Evolutionary conservation across 768 basidiomycete genomes (phyloP).

Genomic region (Lactifluus pinguis): DNA sequence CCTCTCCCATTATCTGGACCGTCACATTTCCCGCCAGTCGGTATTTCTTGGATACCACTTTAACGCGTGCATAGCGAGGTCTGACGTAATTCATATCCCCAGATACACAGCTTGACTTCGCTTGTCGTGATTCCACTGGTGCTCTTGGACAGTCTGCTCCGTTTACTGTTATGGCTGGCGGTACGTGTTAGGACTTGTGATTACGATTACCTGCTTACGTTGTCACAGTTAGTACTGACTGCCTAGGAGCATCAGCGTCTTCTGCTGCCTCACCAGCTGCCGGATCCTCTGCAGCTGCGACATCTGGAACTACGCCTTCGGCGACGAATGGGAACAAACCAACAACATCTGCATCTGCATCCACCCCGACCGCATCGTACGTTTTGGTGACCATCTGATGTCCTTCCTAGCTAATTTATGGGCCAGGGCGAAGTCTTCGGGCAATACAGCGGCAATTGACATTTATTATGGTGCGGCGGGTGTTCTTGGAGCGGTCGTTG

Average conservation of each 20-base stretch:
- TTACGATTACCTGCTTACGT: background rate
- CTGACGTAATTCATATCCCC: background rate
- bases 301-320: too few relatives aligned
- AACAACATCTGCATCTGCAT: too few relatives aligned
- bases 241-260: conserved; percentile 22
- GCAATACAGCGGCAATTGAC: conserved; percentile 30
- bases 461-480: background rate
- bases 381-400: background rate
- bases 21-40: conserved; percentile 30
- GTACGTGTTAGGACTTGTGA: background rate
- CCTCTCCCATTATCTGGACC: too few relatives aligned
- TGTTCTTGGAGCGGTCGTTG: conserved; percentile 24
- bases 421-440: background rate
- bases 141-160: conserved; percentile 37
- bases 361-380: background rate
- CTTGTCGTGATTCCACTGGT: conserved; percentile 54
- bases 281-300: background rate
- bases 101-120: conserved; percentile 25
- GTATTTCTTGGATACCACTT: too few relatives aligned
- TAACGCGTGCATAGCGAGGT: background rate
- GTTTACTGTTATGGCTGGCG: conserved; percentile 38
- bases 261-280: conserved; percentile 2
- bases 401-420: background rate
- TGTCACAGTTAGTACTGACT: conserved; percentile 28
- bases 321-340: too few relatives aligned